A percentile compares a stretch with the other conserved stretches of the same genome.
Evolutionary conservation across 352 stramenopile species (phyloP).

Genomic region (Phytophthora megakarya): DNA sequence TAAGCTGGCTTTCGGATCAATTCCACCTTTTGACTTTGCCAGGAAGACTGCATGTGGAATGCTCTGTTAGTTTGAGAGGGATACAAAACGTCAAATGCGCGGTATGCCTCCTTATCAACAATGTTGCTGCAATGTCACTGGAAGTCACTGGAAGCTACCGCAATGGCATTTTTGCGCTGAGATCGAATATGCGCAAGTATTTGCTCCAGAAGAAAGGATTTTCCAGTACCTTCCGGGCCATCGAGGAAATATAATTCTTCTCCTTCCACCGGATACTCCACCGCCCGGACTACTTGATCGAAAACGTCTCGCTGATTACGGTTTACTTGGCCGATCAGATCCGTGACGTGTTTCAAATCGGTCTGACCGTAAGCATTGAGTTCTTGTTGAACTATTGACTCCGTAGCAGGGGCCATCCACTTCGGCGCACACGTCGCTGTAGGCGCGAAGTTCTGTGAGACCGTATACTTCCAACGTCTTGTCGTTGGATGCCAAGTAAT

Average conservation of each 20-base stretch:
- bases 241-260: background rate
- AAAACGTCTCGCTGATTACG: no score
- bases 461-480: no score
- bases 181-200: no score
- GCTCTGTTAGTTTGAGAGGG: no score
- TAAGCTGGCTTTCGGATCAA: constrained; percentile 9
- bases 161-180: background rate
- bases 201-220: background rate
- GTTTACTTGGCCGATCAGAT: no score
- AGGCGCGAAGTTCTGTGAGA: no score
- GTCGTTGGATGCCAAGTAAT: no score
- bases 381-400: no score
- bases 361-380: no score
- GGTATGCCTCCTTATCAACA: background rate
- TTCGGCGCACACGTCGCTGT: no score
- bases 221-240: background rate
- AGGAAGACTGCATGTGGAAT: background rate
- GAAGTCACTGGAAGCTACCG: background rate
- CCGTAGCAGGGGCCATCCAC: no score
- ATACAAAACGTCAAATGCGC: background rate
- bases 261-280: background rate
- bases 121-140: background rate
- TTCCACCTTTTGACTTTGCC: background rate
- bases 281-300: background rate
- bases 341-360: no score